These are phyloP conservation scores for Aspergillus conjunctus DNA, from an alignment of 495 filamentous ascomycete species.

Conservation along the genomic window DNA sequence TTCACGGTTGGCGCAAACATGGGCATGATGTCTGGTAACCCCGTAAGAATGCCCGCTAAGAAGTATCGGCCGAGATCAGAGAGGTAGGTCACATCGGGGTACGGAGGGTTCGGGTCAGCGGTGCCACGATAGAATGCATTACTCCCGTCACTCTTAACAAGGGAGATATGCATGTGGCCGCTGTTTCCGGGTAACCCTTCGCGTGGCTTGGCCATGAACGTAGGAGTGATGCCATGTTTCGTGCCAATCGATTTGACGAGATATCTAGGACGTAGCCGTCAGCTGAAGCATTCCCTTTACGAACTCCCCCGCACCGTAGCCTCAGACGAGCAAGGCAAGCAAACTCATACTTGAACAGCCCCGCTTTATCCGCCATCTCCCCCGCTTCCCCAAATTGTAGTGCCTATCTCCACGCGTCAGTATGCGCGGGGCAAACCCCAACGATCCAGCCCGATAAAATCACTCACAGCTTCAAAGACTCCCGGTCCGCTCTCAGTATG, in stretches of 20 bases:
- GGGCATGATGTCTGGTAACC: constrained; percentile 94
- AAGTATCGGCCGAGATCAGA: constrained; percentile 92
- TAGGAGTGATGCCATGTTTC: constrained; percentile 88
- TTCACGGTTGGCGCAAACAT: constrained; percentile 92
- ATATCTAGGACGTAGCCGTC: constrained; percentile 53
- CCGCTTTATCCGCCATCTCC: constrained; percentile 87
- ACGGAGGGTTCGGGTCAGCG: constrained; percentile 67
- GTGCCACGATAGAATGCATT: constrained; percentile 79
- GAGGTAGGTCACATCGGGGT: constrained; percentile 73
- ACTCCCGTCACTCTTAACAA: constrained; percentile 62
- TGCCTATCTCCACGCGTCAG: constrained; percentile 47
- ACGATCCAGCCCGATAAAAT: neutral
- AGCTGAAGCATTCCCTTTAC: constrained; percentile 7
- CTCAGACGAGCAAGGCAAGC: neutral
- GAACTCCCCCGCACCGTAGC: neutral
- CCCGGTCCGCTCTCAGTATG: constrained; percentile 96
- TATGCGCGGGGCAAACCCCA: too few species aligned
- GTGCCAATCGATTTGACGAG: constrained; percentile 83
- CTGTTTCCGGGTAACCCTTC: constrained; percentile 89
- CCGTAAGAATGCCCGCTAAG: constrained; percentile 84
- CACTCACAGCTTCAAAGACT: constrained; percentile 84
- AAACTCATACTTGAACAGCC: constrained; percentile 88
- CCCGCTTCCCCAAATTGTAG: constrained; percentile 82
- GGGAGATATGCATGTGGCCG: constrained; percentile 91
- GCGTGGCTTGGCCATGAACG: constrained; percentile 98